Conservation (phyloP, 768 basidiomycete species). For the Pholiota molesta region DNA sequence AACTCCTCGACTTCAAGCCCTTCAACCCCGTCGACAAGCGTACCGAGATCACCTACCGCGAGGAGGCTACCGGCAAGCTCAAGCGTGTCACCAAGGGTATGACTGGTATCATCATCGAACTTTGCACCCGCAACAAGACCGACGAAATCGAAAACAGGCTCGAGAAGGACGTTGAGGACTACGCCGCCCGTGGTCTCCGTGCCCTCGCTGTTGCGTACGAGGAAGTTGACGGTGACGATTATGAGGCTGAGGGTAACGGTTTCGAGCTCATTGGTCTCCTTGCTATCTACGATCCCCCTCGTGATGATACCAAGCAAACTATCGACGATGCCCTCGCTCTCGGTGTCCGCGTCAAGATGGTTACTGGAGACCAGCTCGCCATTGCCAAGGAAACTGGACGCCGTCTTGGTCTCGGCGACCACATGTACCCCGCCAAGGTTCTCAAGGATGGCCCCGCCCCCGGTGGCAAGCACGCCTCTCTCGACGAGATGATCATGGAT, state of each 20-base stretch:
- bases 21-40: constrained; percentile 99
- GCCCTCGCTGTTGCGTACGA: constrained; percentile 96
- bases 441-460: constrained; percentile 94
- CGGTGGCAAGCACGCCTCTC: constrained; percentile 76
- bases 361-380: constrained; percentile 99
- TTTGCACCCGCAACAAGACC: constrained; percentile 97
- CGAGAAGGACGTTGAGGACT: constrained; percentile 96
- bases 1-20: constrained; percentile 97
- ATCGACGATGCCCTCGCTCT: constrained; percentile 96
- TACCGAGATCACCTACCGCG: constrained; percentile 97
- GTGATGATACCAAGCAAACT: constrained; percentile 98
- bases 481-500: constrained; percentile 99
- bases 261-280: constrained; percentile 98
- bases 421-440: constrained; percentile 99
- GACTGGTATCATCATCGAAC: constrained; percentile 98
- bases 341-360: constrained; percentile 99
- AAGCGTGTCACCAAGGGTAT: constrained; percentile 99
- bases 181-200: constrained; percentile 93
- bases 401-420: constrained; percentile 96
- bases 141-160: constrained; percentile 89
- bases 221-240: constrained; percentile 83
- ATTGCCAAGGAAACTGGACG: constrained; percentile 99
- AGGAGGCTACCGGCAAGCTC: constrained; percentile 91
- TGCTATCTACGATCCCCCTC: constrained; percentile 97
- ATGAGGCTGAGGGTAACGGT: constrained; percentile 89